Evolutionary conservation across 139 green algal species (phyloP).

Genomic region (Penium margaritaceum): DNA sequence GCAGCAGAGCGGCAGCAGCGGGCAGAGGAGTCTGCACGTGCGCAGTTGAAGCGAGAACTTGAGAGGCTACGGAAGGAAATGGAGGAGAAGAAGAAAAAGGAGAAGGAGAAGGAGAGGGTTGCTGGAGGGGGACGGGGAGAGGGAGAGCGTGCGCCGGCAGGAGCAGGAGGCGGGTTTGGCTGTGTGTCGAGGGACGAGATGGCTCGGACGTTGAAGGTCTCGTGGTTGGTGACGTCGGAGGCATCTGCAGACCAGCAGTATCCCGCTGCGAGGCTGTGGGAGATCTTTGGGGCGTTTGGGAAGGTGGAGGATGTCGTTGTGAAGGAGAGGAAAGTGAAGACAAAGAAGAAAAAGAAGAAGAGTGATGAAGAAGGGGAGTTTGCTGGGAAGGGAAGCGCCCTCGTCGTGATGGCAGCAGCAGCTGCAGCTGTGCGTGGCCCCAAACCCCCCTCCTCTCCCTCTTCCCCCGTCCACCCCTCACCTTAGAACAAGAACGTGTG

Average conservation of each 20-base stretch:
- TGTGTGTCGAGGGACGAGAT: slow-evolving; percentile 7
- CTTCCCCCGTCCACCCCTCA: too few relatives aligned
- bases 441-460: not conserved
- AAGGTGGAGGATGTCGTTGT: slow-evolving; percentile 62
- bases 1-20: not conserved
- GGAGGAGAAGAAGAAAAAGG: too few relatives aligned
- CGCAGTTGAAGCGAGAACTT: not conserved
- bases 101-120: too few relatives aligned
- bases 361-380: not conserved
- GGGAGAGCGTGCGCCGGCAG: not conserved
- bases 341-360: slow-evolving; percentile 41
- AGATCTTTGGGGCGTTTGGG: slow-evolving; percentile 51
- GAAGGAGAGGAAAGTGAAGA: slow-evolving; percentile 7
- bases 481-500: too few relatives aligned
- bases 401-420: slow-evolving; percentile 58
- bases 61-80: slow-evolving; percentile 8
- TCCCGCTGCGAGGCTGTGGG: slow-evolving; percentile 34
- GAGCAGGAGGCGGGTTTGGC: too few relatives aligned
- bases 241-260: slow-evolving; percentile 35
- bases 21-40: slow-evolving; percentile 3
- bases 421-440: slow-evolving; percentile 28
- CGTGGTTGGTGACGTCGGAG: slow-evolving; percentile 56
- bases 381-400: slow-evolving; percentile 25
- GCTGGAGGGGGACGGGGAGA: not conserved
- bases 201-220: slow-evolving; percentile 59